Evolutionary conservation across 768 basidiomycete genomes (phyloP), one percentile per base, ranked within the genome.

Genomic region (Tephrocybe sp.): DNA sequence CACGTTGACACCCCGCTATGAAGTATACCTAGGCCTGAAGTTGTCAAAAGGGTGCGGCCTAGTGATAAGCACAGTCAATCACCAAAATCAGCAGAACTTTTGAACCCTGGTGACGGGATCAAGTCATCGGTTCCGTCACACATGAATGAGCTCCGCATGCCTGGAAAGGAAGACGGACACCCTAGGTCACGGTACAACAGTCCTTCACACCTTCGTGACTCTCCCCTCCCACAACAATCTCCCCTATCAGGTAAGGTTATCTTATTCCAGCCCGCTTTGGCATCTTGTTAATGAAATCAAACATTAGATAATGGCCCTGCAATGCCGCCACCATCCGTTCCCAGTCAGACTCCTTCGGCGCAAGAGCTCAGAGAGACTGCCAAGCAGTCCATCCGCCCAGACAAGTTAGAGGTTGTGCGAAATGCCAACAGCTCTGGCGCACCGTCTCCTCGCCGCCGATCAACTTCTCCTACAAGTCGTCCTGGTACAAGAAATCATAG

Each of bases 331-430:
- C 90, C 90, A 15, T 75, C 71, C 21, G 82, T 75, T 40, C 90
- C 90, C 2, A 92, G 89, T 58, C 87, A 90, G 59, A 90, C 89
- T 0, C 68, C 73, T 5, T 87, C 86, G 9, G 88, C 89, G 1
- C 87, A 90, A 57, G 89, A 89, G 58, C 74, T 91, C 13, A 78
- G 90, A 42, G 87, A 88, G 62, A 89, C 86, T 2, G 89, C 89
- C 5, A 87, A 85, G 59, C 84, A 87, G 60, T 76, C 80, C 13
- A 78, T 84, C 28, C 73, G 82, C 59, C 57, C 72, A 3, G 74
- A 75, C 12, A 72, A 72, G 52, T 54, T 58, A 18, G 79, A 79
- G 25, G 76, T 78, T 42, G 58, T 65, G 12, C 78, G 80, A 16
- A 69, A 67, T 55, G 77, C 76, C 44, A 74, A 72, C 58, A 76